Evolutionary conservation across 768 basidiomycete species (phyloP).

Genomic region (Leccinellum luteum): DNA sequence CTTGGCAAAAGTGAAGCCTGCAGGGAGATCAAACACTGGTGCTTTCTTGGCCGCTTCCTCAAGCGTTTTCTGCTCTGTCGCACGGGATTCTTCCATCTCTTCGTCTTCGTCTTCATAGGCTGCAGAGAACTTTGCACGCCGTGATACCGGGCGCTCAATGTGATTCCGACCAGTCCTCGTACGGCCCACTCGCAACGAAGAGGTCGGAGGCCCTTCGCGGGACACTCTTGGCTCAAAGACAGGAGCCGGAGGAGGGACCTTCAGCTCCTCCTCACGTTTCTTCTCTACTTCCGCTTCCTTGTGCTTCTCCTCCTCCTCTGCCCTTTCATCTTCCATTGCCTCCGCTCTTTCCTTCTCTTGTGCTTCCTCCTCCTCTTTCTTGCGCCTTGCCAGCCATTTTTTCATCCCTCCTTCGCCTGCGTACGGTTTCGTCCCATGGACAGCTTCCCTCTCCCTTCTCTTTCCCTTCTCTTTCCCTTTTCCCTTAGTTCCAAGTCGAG

Average conservation of each 20-base stretch:
- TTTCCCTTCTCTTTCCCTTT: conserved; percentile 38
- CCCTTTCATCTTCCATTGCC: conserved; percentile 35
- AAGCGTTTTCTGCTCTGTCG: conserved; percentile 44
- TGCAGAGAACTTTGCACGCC: conserved; percentile 64
- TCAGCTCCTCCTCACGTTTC: conserved; percentile 17
- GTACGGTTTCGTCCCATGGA: conserved; percentile 70
- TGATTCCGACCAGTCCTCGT: conserved; percentile 56
- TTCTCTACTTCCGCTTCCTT: conserved; percentile 20
- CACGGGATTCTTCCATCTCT: conserved; percentile 38
- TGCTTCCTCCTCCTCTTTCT: conserved; percentile 53
- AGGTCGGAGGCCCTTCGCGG: conserved; percentile 28
- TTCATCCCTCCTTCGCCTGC: conserved; percentile 78
- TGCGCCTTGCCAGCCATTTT: conserved; percentile 64
- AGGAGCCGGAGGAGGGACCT: conserved; percentile 14
- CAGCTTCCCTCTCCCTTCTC: conserved; percentile 33
- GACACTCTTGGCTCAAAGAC: conserved; percentile 19
- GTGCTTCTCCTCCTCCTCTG: conserved; percentile 25
- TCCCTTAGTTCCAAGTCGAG: conserved; percentile 44
- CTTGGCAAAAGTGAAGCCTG: conserved; percentile 66
- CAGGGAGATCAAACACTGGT: conserved; percentile 58
- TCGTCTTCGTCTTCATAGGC: conserved; percentile 52
- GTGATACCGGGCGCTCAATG: conserved; percentile 51
- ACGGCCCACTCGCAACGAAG: conserved; percentile 67
- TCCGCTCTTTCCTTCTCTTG: conserved; percentile 34
- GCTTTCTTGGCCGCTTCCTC: conserved; percentile 55